Evolutionary conservation across 2,329 filamentous ascomycete genomes (phyloP).

Genomic region (Microthyrium microscopicum): DNA sequence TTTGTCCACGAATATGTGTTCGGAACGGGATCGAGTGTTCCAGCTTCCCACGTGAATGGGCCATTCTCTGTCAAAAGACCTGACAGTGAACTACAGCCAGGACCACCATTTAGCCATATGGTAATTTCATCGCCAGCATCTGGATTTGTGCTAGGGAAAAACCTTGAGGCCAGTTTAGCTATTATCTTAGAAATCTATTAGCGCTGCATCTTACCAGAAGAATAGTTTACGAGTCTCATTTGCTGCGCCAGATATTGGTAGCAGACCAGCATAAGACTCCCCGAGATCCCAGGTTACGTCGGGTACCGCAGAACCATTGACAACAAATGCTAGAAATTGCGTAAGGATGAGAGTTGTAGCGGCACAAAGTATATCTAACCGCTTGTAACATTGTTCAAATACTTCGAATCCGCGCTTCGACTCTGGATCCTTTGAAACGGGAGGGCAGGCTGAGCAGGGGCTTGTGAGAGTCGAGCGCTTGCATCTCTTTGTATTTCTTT

Average conservation of each 20-base stretch:
- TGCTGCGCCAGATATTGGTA: slow-evolving; percentile 37
- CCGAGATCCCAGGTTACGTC: slow-evolving; percentile 53
- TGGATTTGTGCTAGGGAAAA: slow-evolving; percentile 41
- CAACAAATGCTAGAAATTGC: slow-evolving; percentile 37
- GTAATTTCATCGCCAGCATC: slow-evolving; percentile 39
- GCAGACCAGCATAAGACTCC: slow-evolving; percentile 47
- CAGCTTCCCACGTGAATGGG: slow-evolving; percentile 40
- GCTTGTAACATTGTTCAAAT: too few species aligned
- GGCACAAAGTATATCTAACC: too few species aligned
- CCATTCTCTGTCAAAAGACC: slow-evolving; percentile 65
- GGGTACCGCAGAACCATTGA: slow-evolving; percentile 48
- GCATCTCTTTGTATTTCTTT: too few species aligned
- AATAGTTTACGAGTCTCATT: slow-evolving; percentile 38
- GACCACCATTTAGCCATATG: slow-evolving; percentile 28
- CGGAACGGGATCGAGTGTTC: slow-evolving; percentile 45
- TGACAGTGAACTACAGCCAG: slow-evolving; percentile 37
- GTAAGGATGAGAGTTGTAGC: too few species aligned
- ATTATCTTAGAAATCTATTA: neutral
- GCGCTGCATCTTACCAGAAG: slow-evolving; percentile 33
- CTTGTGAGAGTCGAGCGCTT: too few species aligned
- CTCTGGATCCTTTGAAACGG: too few species aligned
- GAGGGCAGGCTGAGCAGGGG: too few species aligned
- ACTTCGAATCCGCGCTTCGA: too few species aligned
- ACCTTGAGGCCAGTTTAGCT: too few species aligned
- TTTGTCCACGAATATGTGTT: slow-evolving; percentile 56